phyloP scores from a whole-genome alignment of 1,139 yeast species.

The Pichia sp. region DNA sequence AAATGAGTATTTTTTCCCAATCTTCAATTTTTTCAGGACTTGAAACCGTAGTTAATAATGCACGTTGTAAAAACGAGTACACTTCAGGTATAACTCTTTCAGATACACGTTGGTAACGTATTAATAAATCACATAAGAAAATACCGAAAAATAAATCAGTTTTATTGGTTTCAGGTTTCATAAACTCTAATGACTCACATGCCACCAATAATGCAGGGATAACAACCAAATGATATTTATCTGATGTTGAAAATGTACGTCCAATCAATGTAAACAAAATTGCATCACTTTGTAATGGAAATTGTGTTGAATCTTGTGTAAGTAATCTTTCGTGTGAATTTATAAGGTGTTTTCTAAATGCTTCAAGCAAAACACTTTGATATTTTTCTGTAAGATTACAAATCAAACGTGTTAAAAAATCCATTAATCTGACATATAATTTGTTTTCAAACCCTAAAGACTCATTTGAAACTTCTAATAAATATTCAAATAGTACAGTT shows the following conservation, averaged over 20 bases:
- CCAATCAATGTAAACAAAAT: slow-evolving; percentile 69
- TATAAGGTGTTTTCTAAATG: slow-evolving; percentile 42
- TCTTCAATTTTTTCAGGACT: slow-evolving; percentile 31
- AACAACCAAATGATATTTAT: slow-evolving; percentile 85
- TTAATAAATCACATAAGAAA: slow-evolving; percentile 55
- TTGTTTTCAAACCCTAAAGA: slow-evolving; percentile 9
- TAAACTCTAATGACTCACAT: slow-evolving; percentile 59
- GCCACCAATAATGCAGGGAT: slow-evolving; percentile 76
- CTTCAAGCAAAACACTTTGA: slow-evolving; percentile 55
- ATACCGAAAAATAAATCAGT: slow-evolving; percentile 44
- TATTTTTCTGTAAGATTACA: slow-evolving; percentile 60
- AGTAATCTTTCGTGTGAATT: slow-evolving; percentile 45
- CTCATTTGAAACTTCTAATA: slow-evolving; percentile 37
- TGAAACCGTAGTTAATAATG: slow-evolving; percentile 43
- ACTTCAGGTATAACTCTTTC: slow-evolving; percentile 82
- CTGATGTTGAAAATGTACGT: slow-evolving; percentile 82
- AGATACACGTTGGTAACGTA: slow-evolving; percentile 71
- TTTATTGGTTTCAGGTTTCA: slow-evolving; percentile 31
- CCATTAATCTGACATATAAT: slow-evolving; percentile 41
- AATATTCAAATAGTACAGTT: slow-evolving; percentile 57
- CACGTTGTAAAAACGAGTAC: slow-evolving; percentile 49
- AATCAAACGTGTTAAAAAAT: slow-evolving; percentile 33
- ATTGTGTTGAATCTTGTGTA: slow-evolving; percentile 14
- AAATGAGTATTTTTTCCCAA: slow-evolving; percentile 19
- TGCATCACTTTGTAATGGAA: slow-evolving; percentile 48